Evolutionary conservation across 345 rosid genomes (phyloP).

Genomic region (Camelina neglecta): DNA sequence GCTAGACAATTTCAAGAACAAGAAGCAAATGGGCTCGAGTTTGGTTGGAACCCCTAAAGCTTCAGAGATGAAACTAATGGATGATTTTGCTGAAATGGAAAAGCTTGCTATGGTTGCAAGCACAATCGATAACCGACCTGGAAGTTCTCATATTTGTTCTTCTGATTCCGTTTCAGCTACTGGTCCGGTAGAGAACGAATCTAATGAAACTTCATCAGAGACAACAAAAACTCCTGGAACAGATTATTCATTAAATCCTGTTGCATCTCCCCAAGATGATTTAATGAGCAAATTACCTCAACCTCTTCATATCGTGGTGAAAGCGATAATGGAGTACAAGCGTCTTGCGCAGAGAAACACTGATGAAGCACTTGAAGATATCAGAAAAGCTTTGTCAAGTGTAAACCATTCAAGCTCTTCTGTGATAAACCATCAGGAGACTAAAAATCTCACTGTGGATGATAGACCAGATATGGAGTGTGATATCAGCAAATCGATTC

Average conservation of each 20-base stretch:
- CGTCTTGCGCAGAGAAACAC: conserved; percentile 48
- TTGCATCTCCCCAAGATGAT: conserved; percentile 34
- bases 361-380: conserved; percentile 62
- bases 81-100: conserved; percentile 98
- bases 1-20: conserved; percentile 67
- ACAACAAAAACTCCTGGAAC: conserved; percentile 45
- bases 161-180: conserved; percentile 44
- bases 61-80: conserved; percentile 84
- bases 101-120: conserved; percentile 66
- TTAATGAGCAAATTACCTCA: conserved; percentile 37
- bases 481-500: conserved; percentile 60
- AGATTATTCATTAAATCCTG: conserved; percentile 41
- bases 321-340: conserved; percentile 55
- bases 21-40: conserved; percentile 53
- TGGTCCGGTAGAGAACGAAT: conserved; percentile 46
- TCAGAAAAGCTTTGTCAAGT: conserved; percentile 56
- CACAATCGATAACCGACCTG: conserved; percentile 48
- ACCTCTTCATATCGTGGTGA: conserved; percentile 60
- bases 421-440: conserved; percentile 32
- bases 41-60: conserved; percentile 58
- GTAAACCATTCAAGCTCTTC: conserved; percentile 33
- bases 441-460: conserved; percentile 30
- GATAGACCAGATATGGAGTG: conserved; percentile 42
- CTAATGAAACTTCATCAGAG: conserved; percentile 41
- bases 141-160: conserved; percentile 42